Base-by-base conservation (phyloP, 331 rosid species). In the Malus hybrid region DNA sequence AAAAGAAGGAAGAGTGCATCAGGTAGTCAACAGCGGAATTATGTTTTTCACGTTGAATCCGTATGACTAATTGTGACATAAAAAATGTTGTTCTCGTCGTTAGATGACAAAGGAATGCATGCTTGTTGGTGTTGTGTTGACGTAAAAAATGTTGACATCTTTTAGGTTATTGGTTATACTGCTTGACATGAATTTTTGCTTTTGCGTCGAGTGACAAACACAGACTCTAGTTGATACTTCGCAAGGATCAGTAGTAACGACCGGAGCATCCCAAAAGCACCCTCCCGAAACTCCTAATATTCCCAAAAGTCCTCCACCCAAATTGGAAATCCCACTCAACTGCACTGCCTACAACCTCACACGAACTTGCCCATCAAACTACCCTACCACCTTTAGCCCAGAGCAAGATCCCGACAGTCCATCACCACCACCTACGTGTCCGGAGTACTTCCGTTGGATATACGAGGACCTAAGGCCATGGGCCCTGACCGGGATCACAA, bases 361-460 rank as follows among this genome's bases (percentile, higher is more conserved):
- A 6, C 27, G 81, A 80, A 79, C 74, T 42, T 94, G 99, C 62
- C 89, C 93, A 19, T 60, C 82, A 22, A 81, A 61, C 67, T 42
- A 79, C 44, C 81, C 81, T 3, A 82, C 76, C 19, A 31, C 74
- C 10, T 28, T 61, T 19, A 12, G 50, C 7, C 13, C 44, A 0
- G 12, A 44, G 13, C 63, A 36, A 12, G 77, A 82, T 86, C 78
- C 9, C 0, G 56, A 69, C 69, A 75, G 54, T 77, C 33, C 75
- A 20, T 3, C 39, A 0, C 5, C 72, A 0, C 5, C 72, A 0
- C 6, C 83, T 67, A 85, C 86, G 80, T 93, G 98, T 83, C 98
- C 97, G 0, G 95, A 90, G 0, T 86, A 87, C 85, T 93, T 93
- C 91, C 94, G 94, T 57, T 91, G 96, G 98, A 91, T 93, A 61